phyloP scores from a whole-genome alignment of 2,329 filamentous ascomycete species.

The Hypoxylon rubiginosum region DNA sequence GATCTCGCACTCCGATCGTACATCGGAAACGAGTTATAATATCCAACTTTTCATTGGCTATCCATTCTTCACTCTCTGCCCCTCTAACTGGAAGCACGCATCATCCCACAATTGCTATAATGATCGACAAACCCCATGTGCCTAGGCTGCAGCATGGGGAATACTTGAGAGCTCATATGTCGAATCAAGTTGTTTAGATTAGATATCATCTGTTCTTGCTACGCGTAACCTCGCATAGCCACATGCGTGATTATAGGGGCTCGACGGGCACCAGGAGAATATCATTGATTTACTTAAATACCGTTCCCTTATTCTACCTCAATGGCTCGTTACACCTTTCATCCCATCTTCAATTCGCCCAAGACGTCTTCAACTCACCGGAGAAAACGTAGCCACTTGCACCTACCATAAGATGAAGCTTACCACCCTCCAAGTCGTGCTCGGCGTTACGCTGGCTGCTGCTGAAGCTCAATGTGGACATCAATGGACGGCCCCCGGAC shows the following conservation, averaged over 20 bases:
- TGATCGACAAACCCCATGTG: conserved; percentile 6
- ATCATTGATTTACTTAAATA: conserved; percentile 10
- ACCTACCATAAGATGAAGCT: conserved; percentile 15
- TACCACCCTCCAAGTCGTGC: neutral
- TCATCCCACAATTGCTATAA: conserved; percentile 6
- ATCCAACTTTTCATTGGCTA: conserved; percentile 6
- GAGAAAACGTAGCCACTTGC: neutral
- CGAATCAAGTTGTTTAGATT: conserved; percentile 3
- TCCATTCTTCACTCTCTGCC: neutral
- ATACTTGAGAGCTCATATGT: neutral
- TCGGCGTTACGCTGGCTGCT: conserved; percentile 8
- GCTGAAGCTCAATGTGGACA: conserved; percentile 5
- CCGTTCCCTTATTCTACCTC: neutral
- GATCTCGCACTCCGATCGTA: conserved; percentile 14
- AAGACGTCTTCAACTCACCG: too few relatives aligned
- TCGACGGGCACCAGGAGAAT: neutral
- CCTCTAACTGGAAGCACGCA: neutral
- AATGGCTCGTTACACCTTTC: neutral
- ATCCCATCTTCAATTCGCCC: neutral
- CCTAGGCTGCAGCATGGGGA: neutral
- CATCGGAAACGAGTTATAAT: conserved; percentile 13
- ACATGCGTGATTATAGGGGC: conserved; percentile 7
- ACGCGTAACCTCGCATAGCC: neutral
- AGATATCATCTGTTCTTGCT: neutral
- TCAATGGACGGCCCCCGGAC: conserved; percentile 25